Base-by-base conservation (phyloP, 2,329 filamentous ascomycete genomes). In the Coniochaeta sp. region DNA sequence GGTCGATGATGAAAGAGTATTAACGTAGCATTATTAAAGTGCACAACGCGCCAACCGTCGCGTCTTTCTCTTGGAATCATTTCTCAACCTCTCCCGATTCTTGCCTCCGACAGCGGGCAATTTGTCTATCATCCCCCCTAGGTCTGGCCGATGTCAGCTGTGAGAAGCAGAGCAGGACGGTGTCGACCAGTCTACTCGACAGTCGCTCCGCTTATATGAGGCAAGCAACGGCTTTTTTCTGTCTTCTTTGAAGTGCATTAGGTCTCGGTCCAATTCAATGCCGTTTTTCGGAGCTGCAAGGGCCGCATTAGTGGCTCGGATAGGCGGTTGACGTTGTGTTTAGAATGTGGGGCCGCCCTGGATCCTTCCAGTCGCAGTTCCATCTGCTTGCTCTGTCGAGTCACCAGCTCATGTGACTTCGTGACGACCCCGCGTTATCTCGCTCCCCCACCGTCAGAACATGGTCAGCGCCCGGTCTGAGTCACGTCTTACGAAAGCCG, bases 361-460 rank as follows among this genome's bases (percentile, higher is more conserved):
- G 12, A 52, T 30, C 44, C 44, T 28, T 50, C 44, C 44, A 8
- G 44, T 50, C 28, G 12, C n/a, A 19, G 2, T 19, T 12, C 42
- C 19, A 47, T 19, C 38, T 40, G 17, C 24, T 26, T 26, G 2
- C 24, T 26, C 34, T 47, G 10, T n/a, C 2, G n/a, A 28, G 36
- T 44, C 55, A 19, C 36, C 55, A 44, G 30, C 10, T 57, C 55
- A 57, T 57, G 55, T 57, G 55, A 57, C 36, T 28, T 14, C 55
- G 55, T 30, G 55, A 26, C 17, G 26, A 38, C 54, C 54, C 30
- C 28, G 54, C 54, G 47, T n/a, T 52, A 52, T 28, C 14, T 26
- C 47, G 14, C 22, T 52, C 47, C 44, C 38, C 47, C 24, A 14
- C 47, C 22, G 30, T 52, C n/a, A 4, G 8, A 17, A 8, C 22